phyloP scores from a whole-genome alignment of 2,329 filamentous ascomycete genomes.

The Onygenales sp. region DNA sequence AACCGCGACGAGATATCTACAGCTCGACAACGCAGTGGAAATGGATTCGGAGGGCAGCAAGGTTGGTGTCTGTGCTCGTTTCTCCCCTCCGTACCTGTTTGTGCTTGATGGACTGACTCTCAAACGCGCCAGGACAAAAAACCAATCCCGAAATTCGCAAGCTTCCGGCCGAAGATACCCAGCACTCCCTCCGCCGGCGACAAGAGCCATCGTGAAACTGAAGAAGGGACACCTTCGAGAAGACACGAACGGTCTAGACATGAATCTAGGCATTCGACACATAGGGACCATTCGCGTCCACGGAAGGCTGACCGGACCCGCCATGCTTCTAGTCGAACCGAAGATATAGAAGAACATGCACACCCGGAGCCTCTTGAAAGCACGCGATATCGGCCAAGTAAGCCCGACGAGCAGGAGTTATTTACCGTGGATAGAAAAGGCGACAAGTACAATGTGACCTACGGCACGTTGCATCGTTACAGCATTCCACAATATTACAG shows the following conservation, averaged over 20 bases:
- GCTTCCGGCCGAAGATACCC: conserved; percentile 52
- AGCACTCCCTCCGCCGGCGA: not conserved
- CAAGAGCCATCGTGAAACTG: conserved; percentile 8
- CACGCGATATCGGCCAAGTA: conserved; percentile 9
- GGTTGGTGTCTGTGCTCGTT: conserved; percentile 18
- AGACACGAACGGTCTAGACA: conserved; percentile 14
- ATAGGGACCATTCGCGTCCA: not conserved
- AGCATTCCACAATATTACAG: conserved; percentile 63
- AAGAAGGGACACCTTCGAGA: conserved; percentile 1
- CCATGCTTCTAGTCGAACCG: conserved; percentile 16
- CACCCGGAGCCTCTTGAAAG: not conserved
- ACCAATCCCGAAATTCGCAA: conserved; percentile 60
- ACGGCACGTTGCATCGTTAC: conserved; percentile 64
- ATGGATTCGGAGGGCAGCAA: conserved; percentile 28
- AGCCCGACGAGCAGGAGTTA: conserved; percentile 19
- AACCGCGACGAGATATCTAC: conserved; percentile 7
- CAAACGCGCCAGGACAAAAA: conserved; percentile 23
- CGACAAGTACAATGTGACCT: conserved; percentile 64
- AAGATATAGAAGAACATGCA: not conserved
- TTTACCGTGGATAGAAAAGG: conserved; percentile 65
- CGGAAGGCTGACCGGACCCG: conserved; percentile 8
- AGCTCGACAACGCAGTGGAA: conserved; percentile 16
- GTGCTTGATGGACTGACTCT: not conserved
- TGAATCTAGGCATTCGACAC: conserved; percentile 14
- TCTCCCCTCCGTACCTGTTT: not conserved